Conservation (phyloP, 306 rosid genomes). For the Psophocarpus tetragonolobus region DNA sequence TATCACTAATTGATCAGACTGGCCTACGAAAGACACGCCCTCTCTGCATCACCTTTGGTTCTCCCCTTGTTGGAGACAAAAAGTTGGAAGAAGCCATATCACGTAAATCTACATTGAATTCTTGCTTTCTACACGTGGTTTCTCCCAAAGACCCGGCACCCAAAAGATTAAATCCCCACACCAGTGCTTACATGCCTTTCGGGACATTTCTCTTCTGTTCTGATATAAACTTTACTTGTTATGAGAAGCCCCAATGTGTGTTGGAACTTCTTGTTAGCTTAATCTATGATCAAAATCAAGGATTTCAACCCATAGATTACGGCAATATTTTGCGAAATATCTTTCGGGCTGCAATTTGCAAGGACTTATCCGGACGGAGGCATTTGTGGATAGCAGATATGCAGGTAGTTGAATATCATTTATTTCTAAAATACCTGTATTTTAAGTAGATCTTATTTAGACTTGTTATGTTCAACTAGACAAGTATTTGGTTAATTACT, state of each 20-base stretch:
- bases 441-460: too few relatives aligned
- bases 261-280: conserved; percentile 22
- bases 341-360: conserved; percentile 18
- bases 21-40: conserved; percentile 45
- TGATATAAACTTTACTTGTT: conserved; percentile 45
- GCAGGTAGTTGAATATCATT: conserved; percentile 45
- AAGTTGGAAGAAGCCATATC: too few relatives aligned
- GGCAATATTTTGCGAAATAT: conserved; percentile 39
- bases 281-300: too few relatives aligned
- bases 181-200: too few relatives aligned
- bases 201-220: too few relatives aligned
- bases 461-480: too few relatives aligned
- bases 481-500: background rate
- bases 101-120: too few relatives aligned
- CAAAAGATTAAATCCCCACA: too few relatives aligned
- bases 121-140: conserved; percentile 55
- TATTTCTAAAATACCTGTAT: too few relatives aligned
- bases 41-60: conserved; percentile 70
- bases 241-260: conserved; percentile 42
- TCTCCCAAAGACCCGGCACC: conserved; percentile 55
- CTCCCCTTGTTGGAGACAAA: conserved; percentile 62
- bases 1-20: conserved; percentile 49
- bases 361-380: background rate
- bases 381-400: background rate
- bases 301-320: conserved; percentile 34